Evolutionary conservation across 257 asterid genomes (phyloP), one percentile per base, ranked within the genome.

Genomic region (Striga asiatica): DNA sequence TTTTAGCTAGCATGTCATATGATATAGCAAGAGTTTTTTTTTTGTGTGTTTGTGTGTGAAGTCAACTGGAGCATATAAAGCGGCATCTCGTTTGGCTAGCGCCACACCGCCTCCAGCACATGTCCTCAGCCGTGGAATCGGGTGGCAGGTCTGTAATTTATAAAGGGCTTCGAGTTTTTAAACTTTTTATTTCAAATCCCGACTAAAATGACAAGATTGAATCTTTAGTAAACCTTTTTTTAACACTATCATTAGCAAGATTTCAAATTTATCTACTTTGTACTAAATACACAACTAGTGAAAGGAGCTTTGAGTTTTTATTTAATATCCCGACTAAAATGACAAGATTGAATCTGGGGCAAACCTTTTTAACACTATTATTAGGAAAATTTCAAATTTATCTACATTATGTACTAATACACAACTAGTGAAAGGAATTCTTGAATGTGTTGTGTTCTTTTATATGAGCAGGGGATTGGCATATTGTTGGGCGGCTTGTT

Each of bases 51-150:
- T 48, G 11, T 32, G 50, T 57, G 20, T 66, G 71, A 85, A 91
- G 98, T 91, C 98, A 58, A 87, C 98, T 39, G 98, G 96, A 71
- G 94, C 96, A 21, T 91, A 84, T 21, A 91, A 91, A 75, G 94
- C 95, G 5, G 96, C 98, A 35, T 76, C 98, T 61, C 96, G 95
- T 66, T 68, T 91, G 60, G 96, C 96, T 35, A 91, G 98, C 52
- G 96, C 98, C 25, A 91, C 98, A 18, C 96, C 94, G 2, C 98
- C 98, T 72, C 96, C 96, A 34, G 92, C 98, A 65, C 96, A 91
- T 55, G 96, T 91, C 65, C 94, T 91, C 55, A 91, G 98, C 79
- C 96, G 96, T 5, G 98, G 98, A 68, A 87, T 91, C 22, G 98
- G 98, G 35, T 87, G 96, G 98, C 96, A 91, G 95, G 97, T 88